Evolutionary conservation across 805 yeast species (phyloP).

Genomic region (Yamadazyma philogaea): DNA sequence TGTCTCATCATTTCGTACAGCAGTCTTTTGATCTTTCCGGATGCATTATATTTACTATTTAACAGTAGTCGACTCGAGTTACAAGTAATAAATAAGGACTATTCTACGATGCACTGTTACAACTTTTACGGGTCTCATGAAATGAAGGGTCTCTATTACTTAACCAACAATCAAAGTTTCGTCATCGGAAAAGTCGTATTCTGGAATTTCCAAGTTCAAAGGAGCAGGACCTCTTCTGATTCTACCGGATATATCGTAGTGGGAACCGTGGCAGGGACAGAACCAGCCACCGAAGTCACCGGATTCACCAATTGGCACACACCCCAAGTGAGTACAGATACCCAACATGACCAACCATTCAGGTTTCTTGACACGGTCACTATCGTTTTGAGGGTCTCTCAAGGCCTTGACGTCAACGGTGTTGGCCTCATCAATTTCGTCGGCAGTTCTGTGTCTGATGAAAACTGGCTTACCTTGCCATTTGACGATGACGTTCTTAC

Average conservation of each 20-base stretch:
- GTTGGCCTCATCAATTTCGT: slow-evolving; percentile 94
- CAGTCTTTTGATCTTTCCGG: not conserved
- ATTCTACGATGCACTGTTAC: slow-evolving; percentile 7
- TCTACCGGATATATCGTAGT: slow-evolving; percentile 99
- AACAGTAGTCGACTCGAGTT: not conserved
- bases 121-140: not conserved
- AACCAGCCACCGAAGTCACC: slow-evolving; percentile 99
- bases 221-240: slow-evolving; percentile 99
- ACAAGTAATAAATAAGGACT: slow-evolving; percentile 3
- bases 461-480: slow-evolving; percentile 99
- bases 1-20: not conserved
- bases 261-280: slow-evolving; percentile 99
- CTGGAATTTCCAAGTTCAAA: slow-evolving; percentile 94
- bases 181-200: slow-evolving; percentile 71
- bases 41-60: slow-evolving; percentile 10
- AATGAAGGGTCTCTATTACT: slow-evolving; percentile 9
- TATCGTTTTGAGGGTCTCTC: slow-evolving; percentile 93
- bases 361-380: slow-evolving; percentile 93
- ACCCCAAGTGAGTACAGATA: slow-evolving; percentile 99
- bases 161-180: slow-evolving; percentile 91
- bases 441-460: slow-evolving; percentile 95
- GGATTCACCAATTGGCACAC: slow-evolving; percentile 99
- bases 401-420: slow-evolving; percentile 67
- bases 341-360: slow-evolving; percentile 99
- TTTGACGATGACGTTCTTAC: slow-evolving; percentile 96